phyloP scores from a whole-genome alignment of 305 asterid species.

The Lippia alba region DNA sequence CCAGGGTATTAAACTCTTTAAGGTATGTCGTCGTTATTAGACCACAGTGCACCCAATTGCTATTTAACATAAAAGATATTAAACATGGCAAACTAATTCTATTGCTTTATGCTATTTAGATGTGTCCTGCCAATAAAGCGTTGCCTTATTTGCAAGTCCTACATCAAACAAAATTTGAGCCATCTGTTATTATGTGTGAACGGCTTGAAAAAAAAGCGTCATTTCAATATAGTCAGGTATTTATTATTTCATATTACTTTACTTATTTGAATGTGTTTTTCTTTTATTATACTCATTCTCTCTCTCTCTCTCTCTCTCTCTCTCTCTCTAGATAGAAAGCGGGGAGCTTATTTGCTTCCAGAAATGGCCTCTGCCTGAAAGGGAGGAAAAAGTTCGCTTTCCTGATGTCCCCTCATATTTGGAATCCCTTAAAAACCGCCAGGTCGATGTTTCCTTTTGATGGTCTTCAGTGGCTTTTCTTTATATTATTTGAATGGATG shows the following conservation, averaged over 20 bases:
- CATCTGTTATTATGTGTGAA: slow-evolving; percentile 93
- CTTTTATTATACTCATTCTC: slow-evolving; percentile 26
- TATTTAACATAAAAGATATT: too few relatives aligned
- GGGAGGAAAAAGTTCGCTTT: slow-evolving; percentile 65
- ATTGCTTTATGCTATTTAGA: slow-evolving; percentile 34
- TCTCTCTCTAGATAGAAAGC: slow-evolving; percentile 72
- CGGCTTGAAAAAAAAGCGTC: slow-evolving; percentile 79
- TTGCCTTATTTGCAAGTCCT: slow-evolving; percentile 29
- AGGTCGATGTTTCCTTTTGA: slow-evolving; percentile 52
- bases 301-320: background rate
- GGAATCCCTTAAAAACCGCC: slow-evolving; percentile 94
- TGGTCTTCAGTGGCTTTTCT: background rate
- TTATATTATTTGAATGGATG: background rate
- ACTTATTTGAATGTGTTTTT: background rate
- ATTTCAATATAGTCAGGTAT: slow-evolving; percentile 84
- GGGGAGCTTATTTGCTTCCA: slow-evolving; percentile 98
- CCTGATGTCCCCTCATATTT: slow-evolving; percentile 84
- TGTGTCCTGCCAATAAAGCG: slow-evolving; percentile 7
- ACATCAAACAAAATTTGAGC: slow-evolving; percentile 95
- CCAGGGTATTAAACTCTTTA: slow-evolving; percentile 90
- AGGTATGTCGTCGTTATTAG: slow-evolving; percentile 64
- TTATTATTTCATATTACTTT: slow-evolving; percentile 29
- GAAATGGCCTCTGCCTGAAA: slow-evolving; percentile 57
- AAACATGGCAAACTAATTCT: background rate
- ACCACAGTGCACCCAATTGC: slow-evolving; percentile 41